Evolutionary conservation across 2,329 filamentous ascomycete genomes (phyloP), one percentile per base, ranked within the genome.

Genomic region (Bimuria novae-zelandiae): DNA sequence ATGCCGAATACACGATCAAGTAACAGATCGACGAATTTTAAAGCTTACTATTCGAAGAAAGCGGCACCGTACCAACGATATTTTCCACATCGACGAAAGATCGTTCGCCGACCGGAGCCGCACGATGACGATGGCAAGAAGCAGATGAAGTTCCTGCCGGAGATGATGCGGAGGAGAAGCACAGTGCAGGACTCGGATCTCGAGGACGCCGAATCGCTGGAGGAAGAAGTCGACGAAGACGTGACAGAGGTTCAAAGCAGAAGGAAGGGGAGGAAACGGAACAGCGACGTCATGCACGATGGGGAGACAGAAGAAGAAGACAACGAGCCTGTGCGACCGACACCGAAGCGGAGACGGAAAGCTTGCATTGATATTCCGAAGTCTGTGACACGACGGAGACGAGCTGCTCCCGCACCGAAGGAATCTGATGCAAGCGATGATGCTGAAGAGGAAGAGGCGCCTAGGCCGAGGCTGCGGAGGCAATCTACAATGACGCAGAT

Each of bases 401-500:
- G 37, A 25, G 37, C 42, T 14, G 51, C 54, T 21, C 21, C 27
- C 21, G 51, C 54, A 23, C 14, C 30, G 32, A 40, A 46, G 1
- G 43, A 17, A 11, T 36, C 41, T 10, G 19, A 32, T 4, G 29
- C 37, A 14, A 32, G 41, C 0, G 42, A 41, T 12, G 52, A 56
- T 21, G 23, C 37, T 16, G 52, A 57, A 35, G 23, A 37, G 27
- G 49, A 51, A 43, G 25, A 36, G 23, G 43, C 33, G 1, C 39
- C n/a, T 4, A 55, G 35, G 7, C 54, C 44, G n/a, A 61, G 52
- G 16, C 36, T 64, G 11, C 62, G 59, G 35, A 64, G 65, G 46
- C 70, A 73, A 30, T 72, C 70, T 23, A 73, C 70, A 17, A 72
- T 72, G 69, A 73, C 70, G 14, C 70, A 73, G 36, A 32, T 73